phyloP scores from a whole-genome alignment of 352 stramenopile species.

The Globisporangium canariense region DNA sequence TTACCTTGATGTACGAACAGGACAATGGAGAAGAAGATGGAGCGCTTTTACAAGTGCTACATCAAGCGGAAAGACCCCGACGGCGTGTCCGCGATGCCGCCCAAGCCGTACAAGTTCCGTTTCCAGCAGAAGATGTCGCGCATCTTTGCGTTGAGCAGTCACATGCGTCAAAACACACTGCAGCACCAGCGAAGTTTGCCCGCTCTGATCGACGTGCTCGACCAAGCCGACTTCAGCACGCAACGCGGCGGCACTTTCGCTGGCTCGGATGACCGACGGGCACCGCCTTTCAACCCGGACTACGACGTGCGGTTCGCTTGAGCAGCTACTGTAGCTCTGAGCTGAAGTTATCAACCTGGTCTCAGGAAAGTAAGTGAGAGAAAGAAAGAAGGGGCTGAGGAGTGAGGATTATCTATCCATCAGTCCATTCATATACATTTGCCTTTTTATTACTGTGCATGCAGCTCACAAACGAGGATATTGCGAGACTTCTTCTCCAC shows the following conservation, averaged over 20 bases:
- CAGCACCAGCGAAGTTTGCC: conserved; percentile 75
- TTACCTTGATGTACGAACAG: conserved; percentile 20
- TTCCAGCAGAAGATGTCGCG: conserved; percentile 91
- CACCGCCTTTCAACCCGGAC: conserved; percentile 40
- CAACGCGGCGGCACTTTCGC: conserved; percentile 55
- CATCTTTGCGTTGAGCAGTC: conserved; percentile 76
- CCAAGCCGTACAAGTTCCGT: conserved; percentile 89
- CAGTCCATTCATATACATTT: conserved; percentile 11
- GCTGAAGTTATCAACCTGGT: conserved; percentile 1
- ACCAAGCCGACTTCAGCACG: conserved; percentile 67
- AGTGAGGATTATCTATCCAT: conserved; percentile 4
- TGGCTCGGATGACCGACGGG: conserved; percentile 39
- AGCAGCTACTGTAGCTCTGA: not conserved
- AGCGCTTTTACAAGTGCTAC: conserved; percentile 89
- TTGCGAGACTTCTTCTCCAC: not conserved
- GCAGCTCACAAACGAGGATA: too few relatives aligned
- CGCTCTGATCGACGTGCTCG: conserved; percentile 75
- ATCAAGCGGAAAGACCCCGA: conserved; percentile 87
- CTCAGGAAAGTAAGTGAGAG: not conserved
- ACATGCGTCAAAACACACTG: conserved; percentile 58
- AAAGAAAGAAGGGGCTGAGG: not conserved
- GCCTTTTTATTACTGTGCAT: conserved; percentile 2
- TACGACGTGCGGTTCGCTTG: conserved; percentile 45
- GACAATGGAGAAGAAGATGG: conserved; percentile 89
- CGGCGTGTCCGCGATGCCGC: conserved; percentile 82